Evolutionary conservation across 2,329 filamentous ascomycete species (phyloP).

Genomic region (Zymoseptoria crescenta): DNA sequence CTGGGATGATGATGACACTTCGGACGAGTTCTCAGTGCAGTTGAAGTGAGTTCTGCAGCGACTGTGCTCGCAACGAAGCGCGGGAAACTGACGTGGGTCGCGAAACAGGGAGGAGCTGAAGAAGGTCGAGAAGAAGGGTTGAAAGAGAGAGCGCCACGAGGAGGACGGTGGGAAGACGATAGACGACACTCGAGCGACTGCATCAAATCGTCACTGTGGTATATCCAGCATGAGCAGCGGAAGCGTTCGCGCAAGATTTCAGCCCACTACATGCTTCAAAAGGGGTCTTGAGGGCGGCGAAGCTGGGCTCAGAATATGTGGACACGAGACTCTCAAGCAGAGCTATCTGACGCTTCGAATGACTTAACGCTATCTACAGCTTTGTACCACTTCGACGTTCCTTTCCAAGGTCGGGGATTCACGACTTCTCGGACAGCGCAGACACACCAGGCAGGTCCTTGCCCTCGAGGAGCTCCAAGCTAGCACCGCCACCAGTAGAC

Average conservation of each 20-base stretch:
- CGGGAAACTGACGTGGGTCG: neutral
- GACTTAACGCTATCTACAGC: conserved; percentile 4
- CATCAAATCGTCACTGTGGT: neutral
- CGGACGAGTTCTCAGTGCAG: conserved; percentile 91
- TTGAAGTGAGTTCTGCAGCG: conserved; percentile 60
- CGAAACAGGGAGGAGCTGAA: conserved; percentile 74
- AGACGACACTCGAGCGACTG: neutral
- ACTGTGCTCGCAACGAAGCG: neutral
- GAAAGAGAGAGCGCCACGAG: neutral
- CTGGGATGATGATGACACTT: conserved; percentile 98
- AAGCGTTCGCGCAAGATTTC: neutral
- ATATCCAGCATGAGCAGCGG: neutral
- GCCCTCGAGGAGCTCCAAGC: conserved; percentile 91
- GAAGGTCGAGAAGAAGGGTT: conserved; percentile 65
- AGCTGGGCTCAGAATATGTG: neutral
- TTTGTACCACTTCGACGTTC: neutral
- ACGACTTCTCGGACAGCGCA: conserved; percentile 58
- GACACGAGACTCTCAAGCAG: neutral
- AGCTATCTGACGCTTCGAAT: neutral
- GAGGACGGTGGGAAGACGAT: neutral
- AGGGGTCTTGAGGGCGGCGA: neutral
- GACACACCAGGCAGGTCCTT: conserved; percentile 93
- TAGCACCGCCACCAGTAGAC: conserved; percentile 91
- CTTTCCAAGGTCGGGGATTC: conserved; percentile 6
- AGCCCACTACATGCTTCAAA: neutral